A percentile compares a stretch with the other conserved stretches of the same genome.
These are phyloP conservation scores for Eimeria falciformis DNA, from an alignment of 169 alveolate genomes.

Conservation along the genomic window DNA sequence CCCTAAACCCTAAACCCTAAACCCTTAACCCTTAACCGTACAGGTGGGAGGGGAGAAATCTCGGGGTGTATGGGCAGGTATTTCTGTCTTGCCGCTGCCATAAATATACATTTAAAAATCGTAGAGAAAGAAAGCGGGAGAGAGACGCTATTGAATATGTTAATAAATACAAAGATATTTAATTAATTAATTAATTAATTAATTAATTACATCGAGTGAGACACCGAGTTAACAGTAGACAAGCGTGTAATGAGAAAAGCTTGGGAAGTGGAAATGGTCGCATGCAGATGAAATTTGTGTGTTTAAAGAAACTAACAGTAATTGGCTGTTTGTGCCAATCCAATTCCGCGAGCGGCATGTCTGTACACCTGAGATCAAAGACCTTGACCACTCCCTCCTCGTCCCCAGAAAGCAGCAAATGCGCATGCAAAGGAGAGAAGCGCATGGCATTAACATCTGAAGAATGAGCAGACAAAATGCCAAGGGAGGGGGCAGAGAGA, in stretches of 20 bases:
- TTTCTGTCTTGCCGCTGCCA: too few species aligned
- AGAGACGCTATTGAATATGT: too few species aligned
- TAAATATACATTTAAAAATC: too few species aligned
- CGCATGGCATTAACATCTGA: conserved; percentile 53
- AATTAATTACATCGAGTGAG: too few species aligned
- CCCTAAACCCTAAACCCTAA: conserved; percentile 3
- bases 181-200: too few species aligned
- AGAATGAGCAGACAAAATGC: conserved; percentile 26
- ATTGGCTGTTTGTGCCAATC: conserved; percentile 74
- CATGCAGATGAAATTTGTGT: neutral
- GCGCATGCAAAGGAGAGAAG: conserved; percentile 11
- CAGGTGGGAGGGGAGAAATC: neutral
- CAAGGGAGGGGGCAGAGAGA: neutral
- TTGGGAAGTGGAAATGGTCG: neutral
- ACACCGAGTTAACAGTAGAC: neutral
- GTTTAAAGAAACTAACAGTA: conserved; percentile 72
- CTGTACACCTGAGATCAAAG: conserved; percentile 46
- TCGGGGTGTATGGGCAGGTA: too few species aligned
- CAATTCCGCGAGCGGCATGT: conserved; percentile 51
- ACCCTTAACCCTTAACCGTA: neutral
- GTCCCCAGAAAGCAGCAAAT: conserved; percentile 38
- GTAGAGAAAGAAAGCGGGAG: too few species aligned
- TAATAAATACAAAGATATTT: too few species aligned
- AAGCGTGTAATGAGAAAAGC: neutral
- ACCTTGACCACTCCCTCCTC: conserved; percentile 71